A percentile compares a stretch with the other conserved stretches of the same genome.
These are phyloP conservation scores for Geum urbanum DNA, from an alignment of 306 rosid genomes.

Conservation along the genomic window DNA sequence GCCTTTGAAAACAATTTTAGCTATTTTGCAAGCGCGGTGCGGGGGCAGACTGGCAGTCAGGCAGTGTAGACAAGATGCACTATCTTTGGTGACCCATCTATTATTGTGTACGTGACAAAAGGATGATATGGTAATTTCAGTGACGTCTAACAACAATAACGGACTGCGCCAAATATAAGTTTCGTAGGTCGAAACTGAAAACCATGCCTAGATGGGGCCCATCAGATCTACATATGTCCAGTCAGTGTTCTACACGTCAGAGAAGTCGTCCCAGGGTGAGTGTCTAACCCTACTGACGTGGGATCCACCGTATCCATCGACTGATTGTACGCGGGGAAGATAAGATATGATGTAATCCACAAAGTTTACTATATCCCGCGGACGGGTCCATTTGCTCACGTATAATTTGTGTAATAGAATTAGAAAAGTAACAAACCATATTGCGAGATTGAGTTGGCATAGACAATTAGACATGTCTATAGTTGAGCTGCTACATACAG, in stretches of 20 bases:
- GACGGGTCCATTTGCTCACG: neutral
- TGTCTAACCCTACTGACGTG: neutral
- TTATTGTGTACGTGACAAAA: neutral
- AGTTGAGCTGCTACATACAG: too few species aligned
- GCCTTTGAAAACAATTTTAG: too few species aligned
- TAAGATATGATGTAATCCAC: neutral
- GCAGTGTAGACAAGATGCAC: too few species aligned
- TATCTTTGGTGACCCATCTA: too few species aligned
- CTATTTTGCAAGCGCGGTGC: too few species aligned
- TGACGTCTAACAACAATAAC: neutral
- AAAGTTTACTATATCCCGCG: neutral
- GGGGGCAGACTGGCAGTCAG: too few species aligned
- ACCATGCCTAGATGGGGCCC: neutral
- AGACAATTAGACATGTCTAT: too few species aligned
- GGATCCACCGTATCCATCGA: constrained; percentile 1
- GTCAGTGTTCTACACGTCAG: neutral
- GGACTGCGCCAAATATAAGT: neutral
- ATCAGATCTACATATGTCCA: neutral
- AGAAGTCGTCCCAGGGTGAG: neutral
- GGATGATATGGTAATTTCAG: neutral
- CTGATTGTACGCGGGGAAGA: neutral
- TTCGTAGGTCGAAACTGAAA: too few species aligned
- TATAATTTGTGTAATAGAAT: too few species aligned
- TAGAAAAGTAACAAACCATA: too few species aligned
- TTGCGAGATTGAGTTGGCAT: too few species aligned